Evolutionary conservation across 495 filamentous ascomycete species (phyloP), one percentile per base, ranked within the genome.

Genomic region (Cudoniella acicularis): DNA sequence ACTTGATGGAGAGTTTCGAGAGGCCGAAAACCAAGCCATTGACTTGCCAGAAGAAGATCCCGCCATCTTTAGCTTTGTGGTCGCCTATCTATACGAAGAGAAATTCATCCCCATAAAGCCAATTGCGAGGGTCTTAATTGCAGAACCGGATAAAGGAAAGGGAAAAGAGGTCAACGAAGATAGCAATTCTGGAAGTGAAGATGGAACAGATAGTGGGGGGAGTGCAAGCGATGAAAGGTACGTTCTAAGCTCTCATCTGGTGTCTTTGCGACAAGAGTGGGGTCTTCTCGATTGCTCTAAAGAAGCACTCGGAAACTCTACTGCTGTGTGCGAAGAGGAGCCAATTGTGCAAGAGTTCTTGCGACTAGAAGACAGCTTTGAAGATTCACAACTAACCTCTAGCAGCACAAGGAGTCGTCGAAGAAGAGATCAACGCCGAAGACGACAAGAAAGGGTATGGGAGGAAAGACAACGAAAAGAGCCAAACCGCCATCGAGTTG

Each of bases 61-160:
- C 1, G 70, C 67, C 30, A 78, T 75, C 47, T 78, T 79, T 49
- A 75, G 77, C 26, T 75, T 78, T 46, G 62, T 81, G n/a, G 53
- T 81, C 10, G 74, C 76, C 25, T 79, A 71, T 49, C 63, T 81
- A 21, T 79, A 81, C 61, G 77, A 79, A 61, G 73, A 67, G 16
- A 73, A 68, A 61, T 79, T 74, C 50, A 70, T 73, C 22, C 75
- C 77, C 40, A 74, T 76, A 51, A 73, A 68, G 62, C 63, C 74
- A 2, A 58, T 67, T 10, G 64, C 75, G 3, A 67, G 67, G 2
- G 74, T 70, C 0, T 69, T 77, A 0, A 53, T 54, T 49, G 16
- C 57, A 67, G 72, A 73, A 4, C 52, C 69, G 21, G 73, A 78
- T 30, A 65, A 67, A 26, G 70, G 72, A 13, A 75, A 75, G 59